Evolutionary conservation across 2,329 filamentous ascomycete species (phyloP).

Genomic region (Septoria petroselini): DNA sequence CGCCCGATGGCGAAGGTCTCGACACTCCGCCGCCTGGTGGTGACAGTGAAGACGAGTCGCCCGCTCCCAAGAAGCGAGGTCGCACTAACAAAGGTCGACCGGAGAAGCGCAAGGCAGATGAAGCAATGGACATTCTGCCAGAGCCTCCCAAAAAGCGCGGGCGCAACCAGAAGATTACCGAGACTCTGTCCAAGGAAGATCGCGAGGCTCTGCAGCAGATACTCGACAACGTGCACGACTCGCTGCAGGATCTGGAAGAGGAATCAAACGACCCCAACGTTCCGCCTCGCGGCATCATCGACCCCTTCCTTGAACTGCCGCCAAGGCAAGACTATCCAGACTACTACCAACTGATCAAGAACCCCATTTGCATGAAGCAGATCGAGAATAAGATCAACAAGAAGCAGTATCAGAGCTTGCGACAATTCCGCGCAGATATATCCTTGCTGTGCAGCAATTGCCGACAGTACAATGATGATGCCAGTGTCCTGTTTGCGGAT

Average conservation of each 20-base stretch:
- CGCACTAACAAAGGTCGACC: slow-evolving; percentile 65
- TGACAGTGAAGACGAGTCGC: slow-evolving; percentile 73
- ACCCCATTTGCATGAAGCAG: slow-evolving; percentile 92
- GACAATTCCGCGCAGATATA: slow-evolving; percentile 79
- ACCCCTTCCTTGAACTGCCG: slow-evolving; percentile 88
- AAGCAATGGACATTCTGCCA: slow-evolving; percentile 68
- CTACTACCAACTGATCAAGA: slow-evolving; percentile 90
- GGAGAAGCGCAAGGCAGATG: slow-evolving; percentile 85
- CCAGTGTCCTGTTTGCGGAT: slow-evolving; percentile 85
- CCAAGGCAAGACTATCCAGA: slow-evolving; percentile 87
- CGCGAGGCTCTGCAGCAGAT: slow-evolving; percentile 77
- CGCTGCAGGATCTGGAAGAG: slow-evolving; percentile 79
- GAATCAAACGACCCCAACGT: slow-evolving; percentile 59
- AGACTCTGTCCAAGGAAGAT: slow-evolving; percentile 64
- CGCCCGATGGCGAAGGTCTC: slow-evolving; percentile 47
- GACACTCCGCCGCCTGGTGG: slow-evolving; percentile 75
- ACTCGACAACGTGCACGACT: slow-evolving; percentile 72
- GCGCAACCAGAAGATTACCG: slow-evolving; percentile 64
- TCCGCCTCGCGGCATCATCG: slow-evolving; percentile 76
- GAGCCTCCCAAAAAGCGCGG: slow-evolving; percentile 71
- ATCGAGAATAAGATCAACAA: slow-evolving; percentile 95
- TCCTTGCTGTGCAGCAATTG: slow-evolving; percentile 84
- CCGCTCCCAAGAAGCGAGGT: slow-evolving; percentile 68
- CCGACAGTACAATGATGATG: slow-evolving; percentile 93
- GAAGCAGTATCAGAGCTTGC: slow-evolving; percentile 80